These are phyloP conservation scores for Orobanche coerulescens DNA, from an alignment of 257 asterid species.

Conservation along the genomic window DNA sequence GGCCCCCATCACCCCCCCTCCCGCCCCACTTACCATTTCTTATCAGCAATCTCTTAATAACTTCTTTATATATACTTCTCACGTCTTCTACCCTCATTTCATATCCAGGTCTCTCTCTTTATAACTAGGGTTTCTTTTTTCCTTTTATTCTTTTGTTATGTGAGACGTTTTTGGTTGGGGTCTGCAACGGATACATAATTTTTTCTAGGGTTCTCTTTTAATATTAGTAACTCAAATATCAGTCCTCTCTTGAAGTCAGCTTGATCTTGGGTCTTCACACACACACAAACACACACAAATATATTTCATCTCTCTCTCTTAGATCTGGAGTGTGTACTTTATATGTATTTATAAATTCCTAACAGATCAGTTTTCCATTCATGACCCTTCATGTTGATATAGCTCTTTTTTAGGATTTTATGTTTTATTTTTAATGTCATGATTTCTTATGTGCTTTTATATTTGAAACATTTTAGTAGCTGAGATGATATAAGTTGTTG, in stretches of 20 bases:
- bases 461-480: too few relatives aligned
- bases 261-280: too few relatives aligned
- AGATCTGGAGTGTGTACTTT: conserved; percentile 20
- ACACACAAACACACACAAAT: too few relatives aligned
- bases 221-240: too few relatives aligned
- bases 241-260: too few relatives aligned
- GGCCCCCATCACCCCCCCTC: too few relatives aligned
- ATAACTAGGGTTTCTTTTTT: conserved; percentile 24
- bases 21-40: conserved; percentile 31
- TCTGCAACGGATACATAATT: too few relatives aligned
- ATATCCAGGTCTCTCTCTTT: conserved; percentile 20
- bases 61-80: conserved; percentile 34
- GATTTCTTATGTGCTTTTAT: too few relatives aligned
- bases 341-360: too few relatives aligned
- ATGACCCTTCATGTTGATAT: neutral
- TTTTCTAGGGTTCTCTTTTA: too few relatives aligned
- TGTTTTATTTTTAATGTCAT: too few relatives aligned
- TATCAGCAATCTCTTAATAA: conserved; percentile 16
- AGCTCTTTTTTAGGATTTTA: neutral
- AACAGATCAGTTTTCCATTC: neutral
- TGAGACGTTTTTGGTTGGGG: neutral
- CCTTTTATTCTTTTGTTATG: neutral
- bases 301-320: neutral
- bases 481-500: too few relatives aligned
- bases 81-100: neutral